These are phyloP conservation scores for Diaporthe vaccinii DNA, from an alignment of 2,329 filamentous ascomycete species.

Conservation along the genomic window DNA sequence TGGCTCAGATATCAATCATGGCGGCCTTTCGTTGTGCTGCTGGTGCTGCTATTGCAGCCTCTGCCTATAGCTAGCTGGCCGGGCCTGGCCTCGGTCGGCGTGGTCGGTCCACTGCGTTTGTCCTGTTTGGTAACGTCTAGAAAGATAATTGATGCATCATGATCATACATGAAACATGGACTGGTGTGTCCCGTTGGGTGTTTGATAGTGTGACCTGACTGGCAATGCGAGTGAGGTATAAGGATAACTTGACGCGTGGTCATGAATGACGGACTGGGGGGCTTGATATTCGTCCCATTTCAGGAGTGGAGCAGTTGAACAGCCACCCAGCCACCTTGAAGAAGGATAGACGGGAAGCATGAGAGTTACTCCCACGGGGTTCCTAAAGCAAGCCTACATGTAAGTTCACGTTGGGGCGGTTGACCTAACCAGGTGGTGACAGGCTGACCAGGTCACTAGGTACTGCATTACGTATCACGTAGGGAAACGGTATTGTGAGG, in stretches of 20 bases:
- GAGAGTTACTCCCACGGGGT: no score
- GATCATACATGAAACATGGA: background rate
- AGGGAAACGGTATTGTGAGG: background rate
- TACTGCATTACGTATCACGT: background rate
- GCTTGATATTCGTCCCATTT: background rate
- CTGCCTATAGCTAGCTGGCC: background rate
- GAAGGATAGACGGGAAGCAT: background rate
- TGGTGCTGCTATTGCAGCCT: background rate
- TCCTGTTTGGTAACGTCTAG: background rate
- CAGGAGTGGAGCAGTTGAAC: background rate
- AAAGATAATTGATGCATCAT: slow-evolving; percentile 39
- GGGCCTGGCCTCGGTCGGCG: background rate
- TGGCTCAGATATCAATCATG: background rate
- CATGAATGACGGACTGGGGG: background rate
- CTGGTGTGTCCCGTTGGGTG: background rate
- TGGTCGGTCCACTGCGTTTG: background rate
- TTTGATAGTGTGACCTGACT: background rate
- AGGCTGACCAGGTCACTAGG: background rate
- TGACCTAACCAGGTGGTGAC: no score
- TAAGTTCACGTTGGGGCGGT: no score
- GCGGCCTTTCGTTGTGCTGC: background rate
- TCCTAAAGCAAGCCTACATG: no score
- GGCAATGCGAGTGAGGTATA: background rate
- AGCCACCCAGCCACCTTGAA: no score
- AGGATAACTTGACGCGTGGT: background rate